Evolutionary conservation across 495 filamentous ascomycete species (phyloP), one percentile per base, ranked within the genome.

Genomic region (Clohesyomyces aquaticus): DNA sequence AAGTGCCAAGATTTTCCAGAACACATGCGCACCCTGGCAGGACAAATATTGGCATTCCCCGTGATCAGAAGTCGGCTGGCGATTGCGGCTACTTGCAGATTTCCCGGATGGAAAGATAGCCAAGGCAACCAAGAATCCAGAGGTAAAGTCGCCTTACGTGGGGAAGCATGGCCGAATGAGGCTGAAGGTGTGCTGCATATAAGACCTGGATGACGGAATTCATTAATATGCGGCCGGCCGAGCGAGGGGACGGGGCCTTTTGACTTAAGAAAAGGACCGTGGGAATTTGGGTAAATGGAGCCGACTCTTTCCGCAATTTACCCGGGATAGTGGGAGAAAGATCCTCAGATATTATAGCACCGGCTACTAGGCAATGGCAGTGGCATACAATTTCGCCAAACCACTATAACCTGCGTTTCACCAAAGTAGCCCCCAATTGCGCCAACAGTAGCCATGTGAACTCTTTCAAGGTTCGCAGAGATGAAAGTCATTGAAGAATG

Each of bases 91-190:
- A 14, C 6, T 38, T 38, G 22, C 11, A 10, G 21, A n/a, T 6
- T 8, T 8, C 52, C 26, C 12, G 52, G 52, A 38, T 29, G 16
- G 9, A 28, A 38, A 35, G 46, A 21, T 38, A 27, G 46, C 56
- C 56, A 59, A 59, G 56, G 18, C 21, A 32, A 35, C 43, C 56
- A 59, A 59, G 56, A 51, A 12, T 50, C 50, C 21, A 38, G 27
- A 28, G 22, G n/a, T 29, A 16, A 23, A 21, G 42, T 16, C 6
- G 14, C 22, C 49, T 23, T 23, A n/a, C n/a, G 49, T 16, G n/a
- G n/a, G 22, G 23, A 43, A 18, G 41, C 12, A 19, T 45, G 43
- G 56, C 11, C 54, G 11, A 27, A 63, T 54, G 52, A 55, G 50
- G 38, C 51, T 55, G 21, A 12, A 1, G 4, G 4, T 12, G 50